Base-by-base conservation (phyloP, 2,329 filamentous ascomycete species). In the Ophiostoma perfectum region DNA sequence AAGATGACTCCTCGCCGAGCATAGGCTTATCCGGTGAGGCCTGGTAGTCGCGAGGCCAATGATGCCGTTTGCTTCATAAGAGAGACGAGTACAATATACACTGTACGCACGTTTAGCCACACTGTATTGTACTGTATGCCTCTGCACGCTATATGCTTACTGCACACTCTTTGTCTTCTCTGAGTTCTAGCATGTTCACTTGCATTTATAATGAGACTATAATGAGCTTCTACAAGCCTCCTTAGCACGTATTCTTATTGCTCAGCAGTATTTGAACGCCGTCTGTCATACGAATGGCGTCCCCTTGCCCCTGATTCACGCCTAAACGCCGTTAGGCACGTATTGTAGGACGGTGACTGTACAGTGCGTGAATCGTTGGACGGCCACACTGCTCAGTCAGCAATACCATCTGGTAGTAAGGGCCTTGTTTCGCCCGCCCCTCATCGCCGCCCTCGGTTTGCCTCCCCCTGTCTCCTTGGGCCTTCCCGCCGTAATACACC, bases 301-400 rank as follows among this genome's bases (percentile, higher is more conserved):
- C 49, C 49, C n/a, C 49, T 18, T 55, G 27, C 49, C 27, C 49
- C 49, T 55, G 49, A 55, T 55, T 55, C 49, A 55, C 49, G 16
- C 49, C 49, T 55, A 27, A 36, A 55, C 49, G n/a, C 49, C 18
- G 49, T 55, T 27, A 55, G 18, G 49, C n/a, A 55, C 49, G 27
- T 27, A 27, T 27, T 27, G 27, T 27, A 27, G 27, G 27, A 27
- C 27, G 27, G 27, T 27, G 27, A 27, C 27, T 27, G 27, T 27
- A 27, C 27, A 27, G 27, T 27, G 27, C 27, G 27, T 27, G 27
- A 27, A 27, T 27, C 27, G 27, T 27, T 27, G 27, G 27, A 27
- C 27, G 27, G 27, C 27, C 27, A 27, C 27, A 27, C 27, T 27
- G 27, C 27, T 27, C 27, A 27, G 27, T 27, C 27, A 27, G 27